Percentiles rank a stretch among this genome's conserved stretches.
Evolutionary conservation across 352 stramenopile genomes (phyloP).

Genomic region (Phytophthora parvispora): DNA sequence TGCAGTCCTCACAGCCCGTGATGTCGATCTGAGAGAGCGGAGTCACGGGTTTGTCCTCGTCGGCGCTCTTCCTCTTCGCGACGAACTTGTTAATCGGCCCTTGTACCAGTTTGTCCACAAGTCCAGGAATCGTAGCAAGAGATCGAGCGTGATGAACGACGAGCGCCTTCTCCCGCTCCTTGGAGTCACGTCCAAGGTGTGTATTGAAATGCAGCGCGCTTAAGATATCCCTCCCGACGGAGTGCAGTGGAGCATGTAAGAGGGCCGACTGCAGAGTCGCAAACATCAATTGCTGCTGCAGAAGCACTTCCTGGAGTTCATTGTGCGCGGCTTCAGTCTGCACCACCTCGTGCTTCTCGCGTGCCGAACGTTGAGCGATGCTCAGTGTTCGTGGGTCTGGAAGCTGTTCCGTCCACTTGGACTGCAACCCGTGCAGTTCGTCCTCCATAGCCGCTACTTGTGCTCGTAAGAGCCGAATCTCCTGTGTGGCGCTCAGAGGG

Average conservation of each 20-base stretch:
- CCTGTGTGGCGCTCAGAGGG: slow-evolving; percentile 26
- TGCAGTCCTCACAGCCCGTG: slow-evolving; percentile 36
- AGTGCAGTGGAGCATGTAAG: slow-evolving; percentile 34
- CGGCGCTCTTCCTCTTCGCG: slow-evolving; percentile 13
- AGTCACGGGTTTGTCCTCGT: slow-evolving; percentile 5
- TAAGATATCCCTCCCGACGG: slow-evolving; percentile 22
- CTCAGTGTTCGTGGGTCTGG: slow-evolving; percentile 24
- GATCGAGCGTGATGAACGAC: slow-evolving; percentile 28
- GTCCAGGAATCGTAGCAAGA: slow-evolving; percentile 24
- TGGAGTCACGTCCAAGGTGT: slow-evolving; percentile 15
- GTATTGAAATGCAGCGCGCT: slow-evolving; percentile 41
- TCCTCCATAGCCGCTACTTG: slow-evolving; percentile 45
- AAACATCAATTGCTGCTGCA: slow-evolving; percentile 47
- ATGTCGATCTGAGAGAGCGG: slow-evolving; percentile 45
- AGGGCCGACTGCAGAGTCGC: slow-evolving; percentile 41
- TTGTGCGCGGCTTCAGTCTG: slow-evolving; percentile 20
- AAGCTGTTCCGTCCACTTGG: slow-evolving; percentile 30
- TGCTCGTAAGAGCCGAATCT: slow-evolving; percentile 30
- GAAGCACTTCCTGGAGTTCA: slow-evolving; percentile 33
- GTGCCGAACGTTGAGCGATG: slow-evolving; percentile 24
- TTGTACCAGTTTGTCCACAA: no score
- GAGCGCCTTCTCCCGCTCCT: slow-evolving; percentile 18
- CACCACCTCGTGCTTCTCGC: slow-evolving; percentile 24
- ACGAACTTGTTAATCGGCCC: no score
- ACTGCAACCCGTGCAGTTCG: slow-evolving; percentile 23